phyloP scores from a whole-genome alignment of 305 asterid species.

The Coffea humblotiana region DNA sequence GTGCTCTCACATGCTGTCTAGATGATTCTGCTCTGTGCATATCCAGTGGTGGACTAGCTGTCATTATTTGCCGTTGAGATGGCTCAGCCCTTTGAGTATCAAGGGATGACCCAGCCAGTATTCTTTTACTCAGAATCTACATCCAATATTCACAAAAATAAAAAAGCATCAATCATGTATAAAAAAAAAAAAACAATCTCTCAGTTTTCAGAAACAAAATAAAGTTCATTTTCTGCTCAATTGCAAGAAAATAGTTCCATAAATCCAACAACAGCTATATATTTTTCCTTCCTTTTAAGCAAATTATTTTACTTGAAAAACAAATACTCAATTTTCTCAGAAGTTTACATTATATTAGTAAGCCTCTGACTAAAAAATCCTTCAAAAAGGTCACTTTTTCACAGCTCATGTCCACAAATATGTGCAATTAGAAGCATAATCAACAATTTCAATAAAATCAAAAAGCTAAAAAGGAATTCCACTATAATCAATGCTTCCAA shows the following conservation, averaged over 20 bases:
- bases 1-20: constrained; percentile 91
- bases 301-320: not conserved
- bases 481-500: not conserved
- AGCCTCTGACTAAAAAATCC: not conserved
- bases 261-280: not conserved
- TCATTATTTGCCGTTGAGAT: constrained; percentile 28
- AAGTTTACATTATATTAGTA: not conserved
- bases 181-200: not conserved
- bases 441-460: not conserved
- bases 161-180: not conserved
- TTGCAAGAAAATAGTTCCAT: not conserved
- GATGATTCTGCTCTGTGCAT: constrained; percentile 78
- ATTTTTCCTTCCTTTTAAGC: too few species aligned
- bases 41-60: constrained; percentile 50
- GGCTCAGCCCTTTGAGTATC: constrained; percentile 55
- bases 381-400: not conserved
- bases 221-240: not conserved
- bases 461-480: not conserved
- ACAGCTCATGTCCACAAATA: not conserved
- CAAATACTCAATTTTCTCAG: not conserved
- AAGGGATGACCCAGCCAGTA: constrained; percentile 46
- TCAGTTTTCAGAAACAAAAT: too few species aligned
- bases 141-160: constrained; percentile 17
- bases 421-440: not conserved
- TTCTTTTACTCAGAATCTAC: constrained; percentile 72